Conservation (phyloP, 75 land plant genomes). For the Azolla pinnata region DNA sequence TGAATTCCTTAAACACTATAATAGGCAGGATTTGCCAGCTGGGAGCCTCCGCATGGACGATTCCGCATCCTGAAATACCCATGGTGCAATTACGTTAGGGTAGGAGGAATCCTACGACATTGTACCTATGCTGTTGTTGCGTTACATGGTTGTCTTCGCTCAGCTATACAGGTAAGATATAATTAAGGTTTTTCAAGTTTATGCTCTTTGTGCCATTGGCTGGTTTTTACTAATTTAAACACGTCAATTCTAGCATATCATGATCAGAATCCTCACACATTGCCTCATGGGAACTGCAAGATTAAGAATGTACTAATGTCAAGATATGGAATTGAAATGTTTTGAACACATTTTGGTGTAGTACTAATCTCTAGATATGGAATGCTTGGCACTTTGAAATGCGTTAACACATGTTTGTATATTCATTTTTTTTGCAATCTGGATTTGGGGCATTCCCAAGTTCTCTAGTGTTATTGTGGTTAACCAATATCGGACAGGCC, state of each 20-base stretch:
- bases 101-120: constrained; percentile 10
- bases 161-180: constrained; percentile 10
- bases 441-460: neutral
- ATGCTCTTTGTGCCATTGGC: no score
- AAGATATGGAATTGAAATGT: no score
- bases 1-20: neutral
- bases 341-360: neutral
- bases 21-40: constrained; percentile 13
- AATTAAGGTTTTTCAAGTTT: neutral
- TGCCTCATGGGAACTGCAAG: no score
- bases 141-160: constrained; percentile 10
- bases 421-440: neutral
- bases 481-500: constrained; percentile 21
- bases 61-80: constrained; percentile 11
- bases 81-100: constrained; percentile 8
- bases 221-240: no score
- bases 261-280: no score
- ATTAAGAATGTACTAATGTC: no score
- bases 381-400: neutral
- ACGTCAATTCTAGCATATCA: no score
- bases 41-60: constrained; percentile 17
- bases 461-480: neutral
- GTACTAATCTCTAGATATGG: neutral
- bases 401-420: neutral
- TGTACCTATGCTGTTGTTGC: constrained; percentile 10